Percentiles rank a stretch among this genome's conserved stretches.
phyloP scores from a whole-genome alignment of 2,329 filamentous ascomycete species.

The Whalleya microplaca region DNA sequence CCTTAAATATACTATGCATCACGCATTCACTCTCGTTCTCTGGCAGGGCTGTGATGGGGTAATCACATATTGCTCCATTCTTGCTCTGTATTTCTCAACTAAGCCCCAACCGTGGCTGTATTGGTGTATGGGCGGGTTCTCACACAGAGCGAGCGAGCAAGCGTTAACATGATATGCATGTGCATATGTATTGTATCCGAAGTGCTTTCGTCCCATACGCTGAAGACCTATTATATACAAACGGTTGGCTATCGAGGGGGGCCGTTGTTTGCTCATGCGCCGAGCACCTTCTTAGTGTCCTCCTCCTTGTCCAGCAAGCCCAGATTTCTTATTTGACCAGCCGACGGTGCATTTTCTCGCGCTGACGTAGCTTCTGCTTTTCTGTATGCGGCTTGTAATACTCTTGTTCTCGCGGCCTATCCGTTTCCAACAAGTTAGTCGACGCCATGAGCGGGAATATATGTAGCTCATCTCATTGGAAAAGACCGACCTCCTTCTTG shows the following conservation, averaged over 20 bases:
- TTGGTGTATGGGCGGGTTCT: no score
- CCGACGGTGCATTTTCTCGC: constrained; percentile 79
- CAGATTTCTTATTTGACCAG: constrained; percentile 84
- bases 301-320: constrained; percentile 85
- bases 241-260: constrained; percentile 14
- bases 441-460: constrained; percentile 3
- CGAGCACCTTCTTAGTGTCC: constrained; percentile 67
- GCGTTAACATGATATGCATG: no score
- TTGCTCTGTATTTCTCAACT: no score
- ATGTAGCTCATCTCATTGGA: not conserved
- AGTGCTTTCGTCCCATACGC: constrained; percentile 22
- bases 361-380: constrained; percentile 75
- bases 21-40: no score
- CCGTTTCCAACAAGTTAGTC: constrained; percentile 8
- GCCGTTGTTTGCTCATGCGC: constrained; percentile 27
- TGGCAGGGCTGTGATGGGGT: no score
- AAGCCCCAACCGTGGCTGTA: no score
- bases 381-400: constrained; percentile 83
- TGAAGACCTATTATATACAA: constrained; percentile 30
- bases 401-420: constrained; percentile 76
- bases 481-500: constrained; percentile 82
- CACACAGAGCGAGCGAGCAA: no score
- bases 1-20: no score
- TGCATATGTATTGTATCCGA: not conserved
- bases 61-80: no score